Evolutionary conservation across 176 grass and related monocot species (phyloP).

Genomic region (Lolium rigidum): DNA sequence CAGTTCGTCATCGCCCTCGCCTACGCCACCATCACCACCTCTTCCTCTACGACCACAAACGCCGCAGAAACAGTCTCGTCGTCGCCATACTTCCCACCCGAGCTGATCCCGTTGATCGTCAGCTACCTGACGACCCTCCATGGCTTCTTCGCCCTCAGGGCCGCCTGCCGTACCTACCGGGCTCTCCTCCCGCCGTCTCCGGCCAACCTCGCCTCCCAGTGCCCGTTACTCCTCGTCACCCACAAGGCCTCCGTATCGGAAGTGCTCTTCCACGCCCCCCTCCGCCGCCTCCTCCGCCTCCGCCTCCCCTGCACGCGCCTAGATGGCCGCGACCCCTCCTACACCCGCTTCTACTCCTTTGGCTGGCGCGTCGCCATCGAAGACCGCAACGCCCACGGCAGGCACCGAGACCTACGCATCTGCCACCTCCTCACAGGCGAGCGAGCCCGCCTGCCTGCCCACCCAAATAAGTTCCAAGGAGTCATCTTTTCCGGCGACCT

Average conservation of each 20-base stretch:
- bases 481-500: neutral
- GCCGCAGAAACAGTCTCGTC: neutral
- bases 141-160: slow-evolving; percentile 62
- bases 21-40: neutral
- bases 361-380: neutral
- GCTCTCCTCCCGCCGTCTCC: slow-evolving; percentile 33
- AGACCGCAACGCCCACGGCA: neutral
- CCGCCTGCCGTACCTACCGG: slow-evolving; percentile 55
- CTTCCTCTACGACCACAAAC: neutral
- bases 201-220: slow-evolving; percentile 29
- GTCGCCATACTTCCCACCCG: slow-evolving; percentile 41
- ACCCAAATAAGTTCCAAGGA: neutral
- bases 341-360: neutral
- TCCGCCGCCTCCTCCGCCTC: neutral
- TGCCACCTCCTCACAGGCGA: neutral
- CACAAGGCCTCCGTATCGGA: neutral
- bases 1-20: neutral
- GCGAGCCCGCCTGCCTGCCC: neutral
- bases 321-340: no score
- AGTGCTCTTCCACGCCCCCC: neutral
- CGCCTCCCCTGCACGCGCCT: neutral
- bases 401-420: neutral
- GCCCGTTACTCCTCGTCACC: neutral
- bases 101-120: slow-evolving; percentile 39
- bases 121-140: slow-evolving; percentile 51